Evolutionary conservation across 305 asterid species (phyloP).

Genomic region (Plantago coronopus): DNA sequence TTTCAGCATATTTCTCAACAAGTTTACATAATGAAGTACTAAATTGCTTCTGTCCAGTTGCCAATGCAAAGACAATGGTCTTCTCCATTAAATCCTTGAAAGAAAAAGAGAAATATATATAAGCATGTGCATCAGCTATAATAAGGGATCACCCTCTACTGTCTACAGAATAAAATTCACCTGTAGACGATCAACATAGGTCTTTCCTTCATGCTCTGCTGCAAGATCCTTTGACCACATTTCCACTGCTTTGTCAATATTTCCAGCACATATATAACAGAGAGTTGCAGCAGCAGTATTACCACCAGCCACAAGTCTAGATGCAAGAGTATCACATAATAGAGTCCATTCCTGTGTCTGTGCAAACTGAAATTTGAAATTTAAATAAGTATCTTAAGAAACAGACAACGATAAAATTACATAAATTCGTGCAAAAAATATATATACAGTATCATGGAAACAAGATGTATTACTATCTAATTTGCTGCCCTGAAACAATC

Average conservation of each 20-base stretch:
- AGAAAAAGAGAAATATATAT: conserved; percentile 22
- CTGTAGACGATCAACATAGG: conserved; percentile 84
- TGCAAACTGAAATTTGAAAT: conserved; percentile 64
- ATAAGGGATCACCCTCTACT: conserved; percentile 20
- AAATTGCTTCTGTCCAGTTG: conserved; percentile 85
- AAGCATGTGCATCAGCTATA: conserved; percentile 15
- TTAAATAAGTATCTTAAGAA: conserved; percentile 22
- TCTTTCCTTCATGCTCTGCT: conserved; percentile 67
- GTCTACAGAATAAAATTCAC: conserved; percentile 31
- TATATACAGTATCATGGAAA: neutral
- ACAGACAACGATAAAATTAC: conserved; percentile 12
- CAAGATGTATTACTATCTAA: neutral
- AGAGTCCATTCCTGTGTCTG: conserved; percentile 84
- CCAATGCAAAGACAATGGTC: conserved; percentile 89
- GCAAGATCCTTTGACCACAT: conserved; percentile 88
- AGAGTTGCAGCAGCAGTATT: conserved; percentile 82
- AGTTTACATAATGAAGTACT: conserved; percentile 83
- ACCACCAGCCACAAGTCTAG: conserved; percentile 86
- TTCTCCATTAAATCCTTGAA: conserved; percentile 95
- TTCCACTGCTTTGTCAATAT: conserved; percentile 88
- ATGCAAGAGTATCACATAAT: conserved; percentile 87
- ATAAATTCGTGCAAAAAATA: neutral
- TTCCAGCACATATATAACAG: conserved; percentile 95
- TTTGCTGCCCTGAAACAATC: neutral
- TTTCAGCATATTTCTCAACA: conserved; percentile 96